A percentile compares a stretch with the other conserved stretches of the same genome.
Evolutionary conservation across 2,329 filamentous ascomycete genomes (phyloP).

Genomic region (Alternaria rosae): DNA sequence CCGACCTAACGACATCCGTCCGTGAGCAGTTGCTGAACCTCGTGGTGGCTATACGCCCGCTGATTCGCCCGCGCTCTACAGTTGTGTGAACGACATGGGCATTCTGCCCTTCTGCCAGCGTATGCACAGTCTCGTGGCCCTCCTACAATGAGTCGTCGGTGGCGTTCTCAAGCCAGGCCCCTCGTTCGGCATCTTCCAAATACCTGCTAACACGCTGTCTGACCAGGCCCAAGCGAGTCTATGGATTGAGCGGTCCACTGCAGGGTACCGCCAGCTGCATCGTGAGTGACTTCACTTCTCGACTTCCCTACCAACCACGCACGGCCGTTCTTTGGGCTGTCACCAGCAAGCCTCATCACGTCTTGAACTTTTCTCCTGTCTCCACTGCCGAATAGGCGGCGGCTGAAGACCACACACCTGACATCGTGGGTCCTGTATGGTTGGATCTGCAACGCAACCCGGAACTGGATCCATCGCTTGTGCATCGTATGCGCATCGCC

Average conservation of each 20-base stretch:
- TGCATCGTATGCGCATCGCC: conserved; percentile 35
- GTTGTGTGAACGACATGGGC: conserved; percentile 39
- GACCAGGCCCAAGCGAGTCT: conserved; percentile 37
- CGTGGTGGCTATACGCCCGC: conserved; percentile 27
- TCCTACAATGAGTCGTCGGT: conserved; percentile 37
- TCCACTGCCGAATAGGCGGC: conserved; percentile 37
- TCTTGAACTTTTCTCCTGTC: conserved; percentile 36
- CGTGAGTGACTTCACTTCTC: conserved; percentile 39
- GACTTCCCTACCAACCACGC: conserved; percentile 36
- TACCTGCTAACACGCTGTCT: conserved; percentile 32
- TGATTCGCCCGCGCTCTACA: conserved; percentile 32
- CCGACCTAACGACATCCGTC: conserved; percentile 21
- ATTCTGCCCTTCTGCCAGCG: conserved; percentile 34
- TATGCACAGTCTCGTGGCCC: conserved; percentile 47
- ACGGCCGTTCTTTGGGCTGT: conserved; percentile 33
- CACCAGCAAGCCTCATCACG: conserved; percentile 28
- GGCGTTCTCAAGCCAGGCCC: conserved; percentile 29
- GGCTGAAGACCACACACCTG: conserved; percentile 38
- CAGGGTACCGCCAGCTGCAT: conserved; percentile 30
- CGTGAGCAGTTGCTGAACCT: conserved; percentile 18
- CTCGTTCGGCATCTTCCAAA: conserved; percentile 36
- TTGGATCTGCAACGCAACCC: conserved; percentile 34
- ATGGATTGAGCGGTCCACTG: conserved; percentile 28
- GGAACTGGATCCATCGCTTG: conserved; percentile 40
- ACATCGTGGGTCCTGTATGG: conserved; percentile 43